These are phyloP conservation scores for Rhamnella rubrinervis DNA, from an alignment of 331 rosid species.

Conservation along the genomic window DNA sequence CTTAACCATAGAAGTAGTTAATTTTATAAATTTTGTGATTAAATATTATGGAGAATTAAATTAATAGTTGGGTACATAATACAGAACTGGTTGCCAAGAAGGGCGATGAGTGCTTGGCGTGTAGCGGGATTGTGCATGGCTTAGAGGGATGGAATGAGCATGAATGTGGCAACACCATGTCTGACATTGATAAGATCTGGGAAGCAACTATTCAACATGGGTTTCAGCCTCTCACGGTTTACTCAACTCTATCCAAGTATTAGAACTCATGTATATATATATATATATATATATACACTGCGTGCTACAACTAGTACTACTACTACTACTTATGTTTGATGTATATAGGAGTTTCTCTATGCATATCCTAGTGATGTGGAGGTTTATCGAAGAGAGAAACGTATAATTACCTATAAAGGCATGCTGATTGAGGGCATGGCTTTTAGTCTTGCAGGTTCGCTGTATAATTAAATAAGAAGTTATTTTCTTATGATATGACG, in stretches of 20 bases:
- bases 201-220: slow-evolving; percentile 45
- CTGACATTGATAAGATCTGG: slow-evolving; percentile 31
- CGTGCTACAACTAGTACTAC: neutral
- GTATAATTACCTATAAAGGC: too few species aligned
- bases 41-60: neutral
- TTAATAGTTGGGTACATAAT: neutral
- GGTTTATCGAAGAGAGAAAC: too few species aligned
- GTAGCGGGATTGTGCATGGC: slow-evolving; percentile 40
- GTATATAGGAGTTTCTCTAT: too few species aligned
- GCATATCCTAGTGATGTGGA: too few species aligned
- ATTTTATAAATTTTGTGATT: too few species aligned
- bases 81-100: slow-evolving; percentile 50
- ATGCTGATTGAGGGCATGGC: too few species aligned
- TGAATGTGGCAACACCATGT: slow-evolving; percentile 33
- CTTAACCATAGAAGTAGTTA: too few species aligned
- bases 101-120: slow-evolving; percentile 52
- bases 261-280: neutral
- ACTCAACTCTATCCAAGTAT: neutral
- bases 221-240: slow-evolving; percentile 30
- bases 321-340: neutral
- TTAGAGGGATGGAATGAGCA: slow-evolving; percentile 47
- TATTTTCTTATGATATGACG: too few species aligned
- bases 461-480: too few species aligned
- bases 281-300: too few species aligned
- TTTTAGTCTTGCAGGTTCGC: too few species aligned